Percentiles rank a stretch among this genome's conserved stretches.
phyloP scores from a whole-genome alignment of 2,329 filamentous ascomycete genomes.

The Exophiala phaeomuriformis region DNA sequence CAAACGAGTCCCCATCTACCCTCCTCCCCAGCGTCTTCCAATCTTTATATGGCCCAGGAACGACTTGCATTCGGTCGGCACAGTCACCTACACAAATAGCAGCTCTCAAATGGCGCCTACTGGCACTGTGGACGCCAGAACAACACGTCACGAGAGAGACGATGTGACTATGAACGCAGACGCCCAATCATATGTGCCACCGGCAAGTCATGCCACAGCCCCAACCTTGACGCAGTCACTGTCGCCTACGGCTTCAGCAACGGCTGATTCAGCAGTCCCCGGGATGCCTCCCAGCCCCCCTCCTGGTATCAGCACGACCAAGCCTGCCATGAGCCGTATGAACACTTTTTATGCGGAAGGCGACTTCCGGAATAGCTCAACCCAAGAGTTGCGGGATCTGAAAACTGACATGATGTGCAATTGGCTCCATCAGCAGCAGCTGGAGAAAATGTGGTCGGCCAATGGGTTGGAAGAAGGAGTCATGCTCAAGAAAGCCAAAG shows the following conservation, averaged over 20 bases:
- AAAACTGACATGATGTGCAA: slow-evolving; percentile 58
- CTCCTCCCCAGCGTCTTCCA: no score
- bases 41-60: no score
- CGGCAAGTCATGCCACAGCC: neutral
- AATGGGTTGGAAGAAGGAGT: slow-evolving; percentile 48
- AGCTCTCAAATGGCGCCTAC: neutral
- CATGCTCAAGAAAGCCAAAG: slow-evolving; percentile 47
- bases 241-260: slow-evolving; percentile 2
- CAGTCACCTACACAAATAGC: no score
- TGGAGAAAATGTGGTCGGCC: slow-evolving; percentile 48
- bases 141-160: neutral
- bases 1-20: no score
- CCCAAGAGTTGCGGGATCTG: slow-evolving; percentile 14
- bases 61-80: no score
- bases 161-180: neutral
- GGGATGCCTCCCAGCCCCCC: neutral
- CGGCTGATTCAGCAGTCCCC: neutral
- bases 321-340: neutral
- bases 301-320: neutral
- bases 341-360: slow-evolving; percentile 9
- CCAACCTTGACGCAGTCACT: slow-evolving; percentile 1
- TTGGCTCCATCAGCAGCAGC: slow-evolving; percentile 56
- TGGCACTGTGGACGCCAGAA: neutral
- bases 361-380: slow-evolving; percentile 20
- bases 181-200: neutral